A percentile compares a stretch with the other conserved stretches of the same genome.
Conservation (phyloP, 169 alveolate species). For the Eimeria necatrix region DNA sequence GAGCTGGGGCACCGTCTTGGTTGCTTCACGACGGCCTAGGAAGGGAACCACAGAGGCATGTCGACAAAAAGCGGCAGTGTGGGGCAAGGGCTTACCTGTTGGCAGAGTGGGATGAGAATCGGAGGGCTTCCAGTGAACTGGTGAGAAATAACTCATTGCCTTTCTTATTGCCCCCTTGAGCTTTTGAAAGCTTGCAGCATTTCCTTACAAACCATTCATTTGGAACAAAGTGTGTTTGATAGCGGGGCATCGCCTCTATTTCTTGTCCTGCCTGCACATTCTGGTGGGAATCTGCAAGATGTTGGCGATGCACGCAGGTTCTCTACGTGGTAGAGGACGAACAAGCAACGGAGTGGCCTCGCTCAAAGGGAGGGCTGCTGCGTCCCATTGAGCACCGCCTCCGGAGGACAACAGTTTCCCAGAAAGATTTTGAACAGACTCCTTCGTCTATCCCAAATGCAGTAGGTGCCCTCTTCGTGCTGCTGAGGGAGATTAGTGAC, state of each 20-base stretch:
- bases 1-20: constrained; percentile 59
- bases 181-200: too few relatives aligned
- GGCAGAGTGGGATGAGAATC: constrained; percentile 40
- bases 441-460: neutral
- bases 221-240: too few relatives aligned
- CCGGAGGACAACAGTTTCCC: neutral
- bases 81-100: constrained; percentile 50
- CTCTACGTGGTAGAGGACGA: constrained; percentile 62
- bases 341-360: constrained; percentile 65
- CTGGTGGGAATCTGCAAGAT: neutral
- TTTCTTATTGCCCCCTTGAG: too few relatives aligned
- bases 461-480: neutral
- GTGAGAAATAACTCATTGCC: neutral
- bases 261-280: neutral
- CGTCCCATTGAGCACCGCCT: constrained; percentile 65
- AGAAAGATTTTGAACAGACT: neutral
- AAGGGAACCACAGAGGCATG: constrained; percentile 42
- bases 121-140: constrained; percentile 6
- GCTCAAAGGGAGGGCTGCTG: constrained; percentile 54
- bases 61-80: neutral
- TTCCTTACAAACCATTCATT: too few relatives aligned
- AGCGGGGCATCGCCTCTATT: too few relatives aligned
- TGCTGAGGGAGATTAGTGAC: neutral
- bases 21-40: constrained; percentile 64
- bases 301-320: neutral